phyloP scores from a whole-genome alignment of 2,329 filamentous ascomycete genomes.

The Clonostachys rhizophaga region DNA sequence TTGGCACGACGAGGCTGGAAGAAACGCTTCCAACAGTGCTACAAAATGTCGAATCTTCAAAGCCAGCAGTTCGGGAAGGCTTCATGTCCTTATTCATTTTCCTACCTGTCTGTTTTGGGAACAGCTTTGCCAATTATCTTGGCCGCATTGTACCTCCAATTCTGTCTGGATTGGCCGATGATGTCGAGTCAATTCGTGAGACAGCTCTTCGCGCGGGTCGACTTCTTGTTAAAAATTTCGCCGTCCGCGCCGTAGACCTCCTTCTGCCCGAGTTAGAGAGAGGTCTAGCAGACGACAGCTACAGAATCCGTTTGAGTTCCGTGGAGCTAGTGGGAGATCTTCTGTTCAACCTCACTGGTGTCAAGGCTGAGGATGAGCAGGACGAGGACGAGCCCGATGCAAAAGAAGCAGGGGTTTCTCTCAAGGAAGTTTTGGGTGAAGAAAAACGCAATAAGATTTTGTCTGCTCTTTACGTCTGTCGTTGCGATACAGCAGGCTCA shows the following conservation, averaged over 20 bases:
- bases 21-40: slow-evolving; percentile 95
- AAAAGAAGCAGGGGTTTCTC: slow-evolving; percentile 84
- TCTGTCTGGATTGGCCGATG: slow-evolving; percentile 87
- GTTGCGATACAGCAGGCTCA: slow-evolving; percentile 89
- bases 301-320: slow-evolving; percentile 96
- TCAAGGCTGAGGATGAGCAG: slow-evolving; percentile 74
- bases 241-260: slow-evolving; percentile 88
- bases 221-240: slow-evolving; percentile 96
- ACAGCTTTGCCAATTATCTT: slow-evolving; percentile 95
- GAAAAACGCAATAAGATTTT: slow-evolving; percentile 96
- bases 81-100: slow-evolving; percentile 99
- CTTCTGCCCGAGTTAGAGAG: slow-evolving; percentile 92
- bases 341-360: slow-evolving; percentile 95
- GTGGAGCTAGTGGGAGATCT: slow-evolving; percentile 96
- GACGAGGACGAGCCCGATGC: slow-evolving; percentile 73
- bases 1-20: slow-evolving; percentile 88
- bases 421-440: slow-evolving; percentile 89
- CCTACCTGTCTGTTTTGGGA: slow-evolving; percentile 96
- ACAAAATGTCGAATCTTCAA: slow-evolving; percentile 90
- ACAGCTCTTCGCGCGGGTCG: slow-evolving; percentile 93
- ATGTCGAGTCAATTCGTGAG: slow-evolving; percentile 93
- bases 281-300: slow-evolving; percentile 93
- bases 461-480: slow-evolving; percentile 95
- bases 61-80: slow-evolving; percentile 86
- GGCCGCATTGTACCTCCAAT: slow-evolving; percentile 95